Percentiles rank a stretch among this genome's conserved stretches.
Conservation (phyloP, 345 rosid species). For the Aethionema arabicum region DNA sequence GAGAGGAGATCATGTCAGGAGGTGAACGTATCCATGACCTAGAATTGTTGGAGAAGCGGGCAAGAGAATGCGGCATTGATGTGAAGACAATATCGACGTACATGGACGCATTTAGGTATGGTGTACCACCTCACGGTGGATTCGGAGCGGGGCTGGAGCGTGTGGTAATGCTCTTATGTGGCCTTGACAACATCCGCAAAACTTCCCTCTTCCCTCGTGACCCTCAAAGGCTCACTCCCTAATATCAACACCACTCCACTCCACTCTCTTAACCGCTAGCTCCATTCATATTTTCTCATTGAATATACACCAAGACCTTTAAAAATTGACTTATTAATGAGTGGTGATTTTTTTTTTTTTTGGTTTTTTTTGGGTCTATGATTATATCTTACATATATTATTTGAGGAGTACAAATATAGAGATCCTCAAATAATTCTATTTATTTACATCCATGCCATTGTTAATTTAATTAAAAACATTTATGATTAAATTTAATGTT, state of each 20-base stretch:
- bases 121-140: constrained; percentile 72
- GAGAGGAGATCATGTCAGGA: constrained; percentile 81
- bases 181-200: constrained; percentile 59
- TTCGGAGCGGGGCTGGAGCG: constrained; percentile 71
- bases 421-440: no score
- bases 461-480: no score
- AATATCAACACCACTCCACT: background rate
- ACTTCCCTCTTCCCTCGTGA: constrained; percentile 77
- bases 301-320: no score
- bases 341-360: no score
- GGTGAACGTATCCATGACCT: constrained; percentile 75
- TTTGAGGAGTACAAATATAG: no score
- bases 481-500: no score
- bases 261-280: no score
- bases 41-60: constrained; percentile 60
- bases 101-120: constrained; percentile 77
- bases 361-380: no score
- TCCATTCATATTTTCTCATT: no score
- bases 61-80: constrained; percentile 61
- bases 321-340: no score
- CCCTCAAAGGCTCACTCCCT: constrained; percentile 55
- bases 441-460: no score
- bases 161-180: constrained; percentile 70
- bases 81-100: constrained; percentile 59
- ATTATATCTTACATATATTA: no score